Evolutionary conservation across 208 protist genomes (phyloP).

Genomic region (Crithidia fasciculata): DNA sequence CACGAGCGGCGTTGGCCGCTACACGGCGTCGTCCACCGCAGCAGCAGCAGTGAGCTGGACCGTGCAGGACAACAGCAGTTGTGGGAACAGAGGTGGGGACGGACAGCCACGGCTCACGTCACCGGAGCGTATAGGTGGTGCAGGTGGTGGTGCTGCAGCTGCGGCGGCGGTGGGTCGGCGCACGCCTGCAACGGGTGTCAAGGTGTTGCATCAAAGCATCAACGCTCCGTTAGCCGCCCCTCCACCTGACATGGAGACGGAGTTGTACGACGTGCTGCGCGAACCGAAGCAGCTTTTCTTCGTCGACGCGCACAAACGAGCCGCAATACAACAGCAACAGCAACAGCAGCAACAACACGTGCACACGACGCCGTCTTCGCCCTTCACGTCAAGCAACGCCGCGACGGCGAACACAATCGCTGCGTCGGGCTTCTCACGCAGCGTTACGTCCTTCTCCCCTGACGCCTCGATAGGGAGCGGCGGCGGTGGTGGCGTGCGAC

Average conservation of each 20-base stretch:
- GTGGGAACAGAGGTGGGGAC: too few species aligned
- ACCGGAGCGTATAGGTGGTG: background rate
- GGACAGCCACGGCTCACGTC: too few species aligned
- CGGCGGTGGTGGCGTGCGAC: background rate
- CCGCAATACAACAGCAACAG: background rate
- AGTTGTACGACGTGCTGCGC: background rate
- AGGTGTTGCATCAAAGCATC: constrained; percentile 6
- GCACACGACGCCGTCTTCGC: background rate
- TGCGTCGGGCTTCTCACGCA: background rate
- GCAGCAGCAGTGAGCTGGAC: constrained; percentile 21
- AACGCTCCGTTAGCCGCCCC: background rate
- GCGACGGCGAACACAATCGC: background rate
- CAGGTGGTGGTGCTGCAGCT: background rate
- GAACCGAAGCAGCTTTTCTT: constrained; percentile 29
- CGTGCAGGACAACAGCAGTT: constrained; percentile 19
- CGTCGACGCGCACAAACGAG: constrained; percentile 8
- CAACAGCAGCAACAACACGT: background rate
- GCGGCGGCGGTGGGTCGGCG: background rate
- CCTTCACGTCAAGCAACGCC: background rate
- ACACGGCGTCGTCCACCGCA: constrained; percentile 31
- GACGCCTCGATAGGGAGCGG: background rate
- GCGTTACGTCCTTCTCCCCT: background rate
- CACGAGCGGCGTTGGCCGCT: constrained; percentile 10
- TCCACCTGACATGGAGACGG: background rate
- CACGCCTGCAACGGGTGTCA: constrained; percentile 25